Evolutionary conservation across 148 eudicot genomes (phyloP).

Genomic region (Diospyros kaki): DNA sequence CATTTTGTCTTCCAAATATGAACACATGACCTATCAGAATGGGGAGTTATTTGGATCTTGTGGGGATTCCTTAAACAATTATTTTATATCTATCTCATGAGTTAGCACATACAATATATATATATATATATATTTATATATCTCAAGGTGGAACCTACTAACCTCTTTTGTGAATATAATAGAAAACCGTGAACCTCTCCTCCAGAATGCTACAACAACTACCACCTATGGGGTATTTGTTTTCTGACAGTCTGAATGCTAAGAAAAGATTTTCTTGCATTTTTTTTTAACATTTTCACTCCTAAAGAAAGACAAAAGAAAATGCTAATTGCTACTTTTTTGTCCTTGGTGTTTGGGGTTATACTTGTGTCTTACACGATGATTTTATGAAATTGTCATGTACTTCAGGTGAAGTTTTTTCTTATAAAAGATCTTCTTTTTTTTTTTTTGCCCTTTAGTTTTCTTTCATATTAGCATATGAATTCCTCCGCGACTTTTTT

Average conservation of each 20-base stretch:
- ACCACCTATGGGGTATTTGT: not conserved
- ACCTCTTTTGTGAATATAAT: not conserved
- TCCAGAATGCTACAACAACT: not conserved
- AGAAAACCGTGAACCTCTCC: not conserved
- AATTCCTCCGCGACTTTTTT: too few relatives aligned
- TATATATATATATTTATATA: too few relatives aligned
- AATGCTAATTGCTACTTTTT: not conserved
- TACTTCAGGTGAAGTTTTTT: not conserved
- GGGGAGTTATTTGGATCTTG: not conserved
- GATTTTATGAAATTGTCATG: not conserved
- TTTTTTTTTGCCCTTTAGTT: not conserved
- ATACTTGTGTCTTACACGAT: not conserved
- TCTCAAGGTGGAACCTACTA: conserved; percentile 4
- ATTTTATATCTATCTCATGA: not conserved
- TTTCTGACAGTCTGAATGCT: not conserved
- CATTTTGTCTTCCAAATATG: conserved; percentile 16
- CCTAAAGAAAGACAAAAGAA: not conserved
- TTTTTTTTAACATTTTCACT: not conserved
- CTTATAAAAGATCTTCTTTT: not conserved
- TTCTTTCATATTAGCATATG: too few relatives aligned
- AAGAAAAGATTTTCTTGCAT: too few relatives aligned
- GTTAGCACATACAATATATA: too few relatives aligned
- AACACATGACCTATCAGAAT: conserved; percentile 23
- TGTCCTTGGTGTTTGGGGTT: not conserved
- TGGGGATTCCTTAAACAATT: conserved; percentile 1